phyloP scores from a whole-genome alignment of 805 yeast genomes.

The Lipomyces sp. region DNA sequence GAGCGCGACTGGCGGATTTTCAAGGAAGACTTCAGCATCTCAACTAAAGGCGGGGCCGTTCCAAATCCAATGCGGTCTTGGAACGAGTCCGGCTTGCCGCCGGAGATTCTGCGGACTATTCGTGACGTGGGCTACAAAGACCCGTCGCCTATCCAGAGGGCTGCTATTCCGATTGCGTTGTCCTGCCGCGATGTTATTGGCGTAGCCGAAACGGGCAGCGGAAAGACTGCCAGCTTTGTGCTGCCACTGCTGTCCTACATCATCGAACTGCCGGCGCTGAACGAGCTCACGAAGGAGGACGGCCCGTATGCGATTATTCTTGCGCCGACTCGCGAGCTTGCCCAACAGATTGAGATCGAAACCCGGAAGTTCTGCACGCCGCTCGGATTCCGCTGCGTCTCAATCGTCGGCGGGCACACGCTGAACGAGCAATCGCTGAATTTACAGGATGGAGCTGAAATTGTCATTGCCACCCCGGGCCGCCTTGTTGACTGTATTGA shows the following conservation, averaged over 20 bases:
- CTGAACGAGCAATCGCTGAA: slow-evolving; percentile 67
- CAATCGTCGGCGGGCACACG: slow-evolving; percentile 87
- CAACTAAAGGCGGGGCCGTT: slow-evolving; percentile 46
- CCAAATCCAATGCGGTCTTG: slow-evolving; percentile 69
- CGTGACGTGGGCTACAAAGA: slow-evolving; percentile 46
- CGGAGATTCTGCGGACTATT: slow-evolving; percentile 37
- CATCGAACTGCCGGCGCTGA: slow-evolving; percentile 46
- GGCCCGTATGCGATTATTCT: slow-evolving; percentile 74
- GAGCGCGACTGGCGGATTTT: slow-evolving; percentile 87
- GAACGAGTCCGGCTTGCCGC: slow-evolving; percentile 59
- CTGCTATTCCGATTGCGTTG: slow-evolving; percentile 71
- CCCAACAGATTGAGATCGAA: slow-evolving; percentile 76
- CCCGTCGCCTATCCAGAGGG: slow-evolving; percentile 91
- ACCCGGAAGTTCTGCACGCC: slow-evolving; percentile 49
- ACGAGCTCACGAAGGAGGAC: slow-evolving; percentile 48
- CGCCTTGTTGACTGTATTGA: slow-evolving; percentile 77
- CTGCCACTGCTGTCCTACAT: slow-evolving; percentile 67
- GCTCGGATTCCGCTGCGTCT: slow-evolving; percentile 45
- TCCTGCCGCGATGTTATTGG: slow-evolving; percentile 69
- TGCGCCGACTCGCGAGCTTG: slow-evolving; percentile 94
- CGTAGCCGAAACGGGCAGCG: slow-evolving; percentile 95
- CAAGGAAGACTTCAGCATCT: slow-evolving; percentile 70
- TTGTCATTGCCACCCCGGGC: slow-evolving; percentile 94
- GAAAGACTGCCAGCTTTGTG: slow-evolving; percentile 82
- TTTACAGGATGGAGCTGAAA: slow-evolving; percentile 62